Evolutionary conservation across 176 grass and related monocot genomes (phyloP), one percentile per base, ranked within the genome.

Genomic region (Puccinellia tenuiflora): DNA sequence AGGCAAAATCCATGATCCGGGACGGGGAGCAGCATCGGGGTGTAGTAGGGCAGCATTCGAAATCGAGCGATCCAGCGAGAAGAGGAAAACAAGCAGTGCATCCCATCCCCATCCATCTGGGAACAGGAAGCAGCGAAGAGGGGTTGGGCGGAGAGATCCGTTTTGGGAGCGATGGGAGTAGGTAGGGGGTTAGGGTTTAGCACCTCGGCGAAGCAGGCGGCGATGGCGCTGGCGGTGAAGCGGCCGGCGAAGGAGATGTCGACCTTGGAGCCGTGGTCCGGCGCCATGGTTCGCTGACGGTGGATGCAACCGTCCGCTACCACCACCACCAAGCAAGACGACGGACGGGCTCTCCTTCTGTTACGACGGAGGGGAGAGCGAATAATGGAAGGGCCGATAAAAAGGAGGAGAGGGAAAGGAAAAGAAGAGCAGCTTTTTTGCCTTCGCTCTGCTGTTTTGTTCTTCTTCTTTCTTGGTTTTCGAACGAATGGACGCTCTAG

Each of bases 151-250:
- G 25, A 48, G 77, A 79, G 77, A 79, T 79, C 77, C 57, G 68
- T 47, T 7, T 15, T 21, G 40, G 22, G 42, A 31, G 28, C 39
- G 77, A 34, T 1, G 8, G 21, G 1, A 40, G 43, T 6, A 66
- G 6, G 34, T n/a, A n/a, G 5, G 31, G 64, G 28, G 26, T 42
- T 28, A 77, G 21, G 18, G 8, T 7, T 13, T 9, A 13, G 8
- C 45, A 95, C 96, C 92, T 98, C 96, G 17, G 96, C 96, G 89
- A 98, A 91, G 85, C 92, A 98, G 11, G 95, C 90, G 68, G 95
- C 90, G 88, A 98, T 93, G 92, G 95, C 95, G 82, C 95, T 98
- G 78, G 92, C 94, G 26, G 90, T 86, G 86, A 98, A 95, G 60
- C 95, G 85, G 48, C 95, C 92, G 57, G 88, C 88, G 87, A 98